Evolutionary conservation across 148 eudicot species (phyloP).

Genomic region (Oxyria digyna): DNA sequence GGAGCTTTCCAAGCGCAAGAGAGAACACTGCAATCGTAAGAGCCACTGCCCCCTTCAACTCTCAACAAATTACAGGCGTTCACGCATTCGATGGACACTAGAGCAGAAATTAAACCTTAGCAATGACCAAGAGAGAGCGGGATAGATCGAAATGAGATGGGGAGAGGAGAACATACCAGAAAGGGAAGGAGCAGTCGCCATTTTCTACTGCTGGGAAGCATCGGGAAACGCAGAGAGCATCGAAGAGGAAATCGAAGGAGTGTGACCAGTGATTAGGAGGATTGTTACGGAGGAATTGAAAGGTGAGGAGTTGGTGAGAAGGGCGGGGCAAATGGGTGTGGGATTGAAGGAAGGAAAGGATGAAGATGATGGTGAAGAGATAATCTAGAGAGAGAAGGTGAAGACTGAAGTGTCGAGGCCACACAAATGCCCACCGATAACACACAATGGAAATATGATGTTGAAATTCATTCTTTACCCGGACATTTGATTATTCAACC

Average conservation of each 20-base stretch:
- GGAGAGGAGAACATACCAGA: constrained; percentile 27
- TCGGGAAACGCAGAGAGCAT: constrained; percentile 26
- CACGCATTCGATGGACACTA: constrained; percentile 80
- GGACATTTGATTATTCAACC: too few species aligned
- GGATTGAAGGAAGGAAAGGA: background rate
- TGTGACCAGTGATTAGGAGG: background rate
- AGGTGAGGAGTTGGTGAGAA: constrained; percentile 5
- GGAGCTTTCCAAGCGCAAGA: constrained; percentile 95
- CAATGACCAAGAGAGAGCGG: background rate
- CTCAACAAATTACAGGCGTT: constrained; percentile 51
- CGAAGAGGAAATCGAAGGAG: constrained; percentile 2
- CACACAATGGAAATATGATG: background rate
- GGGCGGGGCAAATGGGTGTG: background rate
- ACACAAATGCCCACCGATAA: constrained; percentile 2
- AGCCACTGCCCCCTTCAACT: constrained; percentile 19
- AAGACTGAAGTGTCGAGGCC: background rate
- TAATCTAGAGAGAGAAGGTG: constrained; percentile 21
- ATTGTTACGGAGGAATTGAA: background rate
- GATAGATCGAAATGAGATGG: constrained; percentile 1
- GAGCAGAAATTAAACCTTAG: constrained; percentile 2
- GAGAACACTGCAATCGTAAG: constrained; percentile 56
- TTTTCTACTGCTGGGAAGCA: constrained; percentile 38
- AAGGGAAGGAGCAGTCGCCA: constrained; percentile 67
- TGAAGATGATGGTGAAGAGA: background rate
- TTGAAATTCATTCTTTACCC: background rate